Evolutionary conservation across 345 rosid genomes (phyloP).

Genomic region (Sonneratia alba): DNA sequence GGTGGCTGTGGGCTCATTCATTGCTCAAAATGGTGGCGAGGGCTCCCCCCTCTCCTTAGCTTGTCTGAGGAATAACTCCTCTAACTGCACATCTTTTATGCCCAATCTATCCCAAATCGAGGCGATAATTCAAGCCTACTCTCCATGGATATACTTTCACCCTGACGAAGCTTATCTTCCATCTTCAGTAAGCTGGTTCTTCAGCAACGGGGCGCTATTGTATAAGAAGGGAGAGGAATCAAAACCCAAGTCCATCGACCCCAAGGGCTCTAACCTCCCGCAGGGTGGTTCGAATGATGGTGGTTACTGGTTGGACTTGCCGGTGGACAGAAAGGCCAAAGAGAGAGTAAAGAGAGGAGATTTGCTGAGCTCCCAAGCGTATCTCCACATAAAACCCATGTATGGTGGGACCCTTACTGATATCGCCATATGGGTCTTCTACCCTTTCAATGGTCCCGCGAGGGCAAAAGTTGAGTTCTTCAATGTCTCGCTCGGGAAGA

Average conservation of each 20-base stretch:
- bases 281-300: conserved; percentile 14
- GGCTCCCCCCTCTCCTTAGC: conserved; percentile 5
- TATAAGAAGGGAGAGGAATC: conserved; percentile 15
- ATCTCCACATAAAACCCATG: conserved; percentile 17
- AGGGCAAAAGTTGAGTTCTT: conserved; percentile 14
- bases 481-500: conserved; percentile 6
- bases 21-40: background rate
- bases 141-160: conserved; percentile 16
- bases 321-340: conserved; percentile 1
- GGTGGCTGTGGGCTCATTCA: conserved; percentile 10
- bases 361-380: conserved; percentile 13
- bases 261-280: conserved; percentile 14
- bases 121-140: conserved; percentile 10
- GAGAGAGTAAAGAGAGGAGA: conserved; percentile 13
- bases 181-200: conserved; percentile 15
- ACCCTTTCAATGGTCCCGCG: conserved; percentile 20
- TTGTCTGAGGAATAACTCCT: conserved; percentile 14
- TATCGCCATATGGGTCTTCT: conserved; percentile 19
- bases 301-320: conserved; percentile 20
- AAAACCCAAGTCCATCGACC: conserved; percentile 9
- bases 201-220: conserved; percentile 15
- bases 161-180: conserved; percentile 16
- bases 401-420: conserved; percentile 13
- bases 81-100: conserved; percentile 5
- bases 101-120: conserved; percentile 15